These are phyloP conservation scores for Kernera saxatilis DNA, from an alignment of 345 rosid species.

Conservation along the genomic window DNA sequence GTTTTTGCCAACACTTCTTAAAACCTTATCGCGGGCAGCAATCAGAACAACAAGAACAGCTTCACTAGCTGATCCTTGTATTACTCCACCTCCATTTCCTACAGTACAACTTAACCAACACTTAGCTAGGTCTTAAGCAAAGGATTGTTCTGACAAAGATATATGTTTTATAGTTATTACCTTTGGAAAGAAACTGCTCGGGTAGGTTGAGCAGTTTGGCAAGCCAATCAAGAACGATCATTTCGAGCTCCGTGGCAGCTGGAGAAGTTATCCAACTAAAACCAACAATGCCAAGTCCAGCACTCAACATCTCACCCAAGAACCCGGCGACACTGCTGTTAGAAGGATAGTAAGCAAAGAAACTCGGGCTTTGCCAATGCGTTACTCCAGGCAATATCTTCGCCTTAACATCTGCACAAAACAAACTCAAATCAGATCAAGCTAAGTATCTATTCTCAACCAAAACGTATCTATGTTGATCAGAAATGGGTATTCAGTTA, in stretches of 20 bases:
- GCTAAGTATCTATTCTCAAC: background rate
- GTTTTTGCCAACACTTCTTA: conserved; percentile 50
- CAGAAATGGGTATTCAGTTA: background rate
- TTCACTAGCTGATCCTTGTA: conserved; percentile 95
- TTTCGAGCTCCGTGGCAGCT: conserved; percentile 90
- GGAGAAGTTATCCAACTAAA: conserved; percentile 95
- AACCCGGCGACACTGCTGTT: conserved; percentile 87
- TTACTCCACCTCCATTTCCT: conserved; percentile 93
- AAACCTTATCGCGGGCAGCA: conserved; percentile 70
- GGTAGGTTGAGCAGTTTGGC: conserved; percentile 75
- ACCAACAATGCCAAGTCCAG: conserved; percentile 80
- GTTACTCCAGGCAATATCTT: conserved; percentile 85
- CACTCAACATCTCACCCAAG: conserved; percentile 93
- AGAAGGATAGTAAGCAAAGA: conserved; percentile 81
- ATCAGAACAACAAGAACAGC: conserved; percentile 70
- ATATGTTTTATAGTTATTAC: conserved; percentile 18
- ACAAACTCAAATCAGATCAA: background rate
- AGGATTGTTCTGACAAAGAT: background rate
- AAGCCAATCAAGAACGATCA: conserved; percentile 90
- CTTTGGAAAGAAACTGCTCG: conserved; percentile 60
- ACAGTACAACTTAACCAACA: conserved; percentile 14
- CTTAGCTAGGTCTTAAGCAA: conserved; percentile 2
- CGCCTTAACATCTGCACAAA: conserved; percentile 50
- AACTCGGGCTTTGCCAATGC: conserved; percentile 90
- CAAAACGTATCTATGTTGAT: background rate